Evolutionary conservation across 2,329 filamentous ascomycete species (phyloP).

Genomic region (Fusarium cicatricum): DNA sequence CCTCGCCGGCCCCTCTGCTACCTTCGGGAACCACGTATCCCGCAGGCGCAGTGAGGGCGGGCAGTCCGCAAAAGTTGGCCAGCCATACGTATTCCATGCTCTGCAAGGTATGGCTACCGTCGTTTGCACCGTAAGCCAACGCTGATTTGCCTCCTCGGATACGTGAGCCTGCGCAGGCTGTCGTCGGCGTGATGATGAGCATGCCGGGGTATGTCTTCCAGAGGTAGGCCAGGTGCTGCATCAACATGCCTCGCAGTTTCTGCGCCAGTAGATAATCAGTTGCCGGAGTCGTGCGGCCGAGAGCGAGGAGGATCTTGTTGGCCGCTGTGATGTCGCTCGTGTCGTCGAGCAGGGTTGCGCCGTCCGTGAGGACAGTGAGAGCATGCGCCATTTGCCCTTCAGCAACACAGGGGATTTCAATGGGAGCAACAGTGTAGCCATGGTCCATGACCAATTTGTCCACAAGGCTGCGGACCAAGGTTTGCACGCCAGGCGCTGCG

Average conservation of each 20-base stretch:
- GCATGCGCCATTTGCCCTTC: slow-evolving; percentile 78
- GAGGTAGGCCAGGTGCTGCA: slow-evolving; percentile 74
- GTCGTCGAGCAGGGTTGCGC: slow-evolving; percentile 55
- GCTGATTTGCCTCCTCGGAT: slow-evolving; percentile 49
- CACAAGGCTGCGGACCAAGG: slow-evolving; percentile 54
- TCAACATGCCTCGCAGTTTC: slow-evolving; percentile 72
- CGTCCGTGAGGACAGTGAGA: slow-evolving; percentile 75
- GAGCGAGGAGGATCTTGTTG: slow-evolving; percentile 71
- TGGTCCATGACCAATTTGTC: slow-evolving; percentile 61
- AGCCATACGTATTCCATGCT: slow-evolving; percentile 62
- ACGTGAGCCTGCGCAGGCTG: slow-evolving; percentile 57
- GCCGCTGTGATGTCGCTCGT: slow-evolving; percentile 62
- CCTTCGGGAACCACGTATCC: slow-evolving; percentile 54
- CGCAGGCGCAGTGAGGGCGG: slow-evolving; percentile 55
- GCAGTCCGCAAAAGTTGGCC: slow-evolving; percentile 60
- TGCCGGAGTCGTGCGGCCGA: slow-evolving; percentile 68
- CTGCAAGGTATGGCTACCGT: slow-evolving; percentile 56
- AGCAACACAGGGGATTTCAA: slow-evolving; percentile 64
- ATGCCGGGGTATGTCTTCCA: slow-evolving; percentile 73
- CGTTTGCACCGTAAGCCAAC: slow-evolving; percentile 52
- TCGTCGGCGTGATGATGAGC: slow-evolving; percentile 76
- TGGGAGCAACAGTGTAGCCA: slow-evolving; percentile 63
- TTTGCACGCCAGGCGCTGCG: slow-evolving; percentile 52
- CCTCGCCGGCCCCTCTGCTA: slow-evolving; percentile 39
- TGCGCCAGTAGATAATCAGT: slow-evolving; percentile 75